Evolutionary conservation across 306 rosid species (phyloP), one percentile per base, ranked within the genome.

Genomic region (Purshia tridentata): DNA sequence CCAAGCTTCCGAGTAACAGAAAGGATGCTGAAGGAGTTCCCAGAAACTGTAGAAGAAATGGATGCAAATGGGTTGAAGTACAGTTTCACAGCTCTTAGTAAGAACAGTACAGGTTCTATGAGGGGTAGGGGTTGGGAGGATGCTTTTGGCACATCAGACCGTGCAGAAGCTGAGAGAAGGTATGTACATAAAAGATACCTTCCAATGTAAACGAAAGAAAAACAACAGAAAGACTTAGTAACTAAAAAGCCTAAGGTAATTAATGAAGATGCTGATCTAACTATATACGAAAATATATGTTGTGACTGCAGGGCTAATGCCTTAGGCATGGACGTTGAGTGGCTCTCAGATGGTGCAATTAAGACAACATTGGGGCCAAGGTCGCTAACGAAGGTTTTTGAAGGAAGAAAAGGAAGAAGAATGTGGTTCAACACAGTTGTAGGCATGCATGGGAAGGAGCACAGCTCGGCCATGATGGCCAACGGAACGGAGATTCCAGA

Each of bases 91-190:
- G 91, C 92, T 68, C 82, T 8, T 35, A 82, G 92, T 83, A 82
- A 83, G 29, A 85, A 80, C 71, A 72, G 87, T 67, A 74, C 76
- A 0, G 72, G 83, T 8, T 88, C 96, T 57, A 90, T 90, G 96
- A 92, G 96, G 72, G 96, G 98, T n/a, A 78, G 98, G 77, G 93
- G 92, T 0, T 92, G 94, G 98, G 87, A 92, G 59, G 88, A 88
- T 53, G 81, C 98, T 49, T 88, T 92, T 72, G 88, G 72, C 0
- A 79, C 96, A 66, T 84, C 98, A 0, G 92, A 88, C 77, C 86
- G 47, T 8, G 67, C 71, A 5, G 80, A 76, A 84, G 98, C 89
- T n/a, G 86, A 92, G 65, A 78, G 8, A 78, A 89, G 86, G 98
- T 92, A 42, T 37, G 9, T 9, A 44, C 47, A 20, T 12, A 16